Base-by-base conservation (phyloP, 2,329 filamentous ascomycete genomes). In the Trematosphaeria pertusa region DNA sequence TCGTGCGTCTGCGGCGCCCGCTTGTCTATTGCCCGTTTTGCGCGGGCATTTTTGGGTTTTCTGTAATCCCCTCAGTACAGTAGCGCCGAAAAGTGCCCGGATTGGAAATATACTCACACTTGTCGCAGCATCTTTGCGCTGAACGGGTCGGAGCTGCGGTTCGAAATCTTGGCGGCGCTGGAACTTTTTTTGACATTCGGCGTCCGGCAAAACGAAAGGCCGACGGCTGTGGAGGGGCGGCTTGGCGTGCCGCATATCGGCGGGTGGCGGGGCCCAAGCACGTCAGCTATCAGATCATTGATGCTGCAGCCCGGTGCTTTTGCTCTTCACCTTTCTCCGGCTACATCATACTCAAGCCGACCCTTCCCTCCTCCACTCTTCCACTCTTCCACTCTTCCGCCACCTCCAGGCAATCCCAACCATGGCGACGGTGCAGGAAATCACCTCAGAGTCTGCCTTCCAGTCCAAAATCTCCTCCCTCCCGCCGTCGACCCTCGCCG, bases 21-120 rank as follows among this genome's bases (percentile, higher is more conserved):
- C 76, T 95, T 93, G 72, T 96, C 94, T 69, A 97, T 86, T 56
- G 90, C 92, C 63, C 94, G 88, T 81, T 96, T 96, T 48, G 91
- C 94, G 79, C 94, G 91, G 62, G 93, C 91, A 75, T 86, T 89
- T 64, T 86, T 86, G 48, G 87, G 83, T 77, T 87, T 87, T 55
- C 83, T 86, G 41, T 45, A n/a, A 5, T 6, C 7, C 7, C 1
- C 2, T 14, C 1, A 2, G 10, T 4, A 21, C 3, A n/a, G 1
- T 2, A 0, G 2, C 12, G 3, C 12, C 7, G 3, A 11, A 3
- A 6, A 19, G 17, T 33, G 15, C n/a, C n/a, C n/a, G n/a, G n/a
- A n/a, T n/a, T n/a, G n/a, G n/a, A n/a, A n/a, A n/a, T n/a, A n/a
- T 11, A 54, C 65, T 20, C 57, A 70, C 65, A 59, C 64, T 58